Evolutionary conservation across 805 yeast genomes (phyloP), one percentile per base, ranked within the genome.

Genomic region (Candida sanyiensis): DNA sequence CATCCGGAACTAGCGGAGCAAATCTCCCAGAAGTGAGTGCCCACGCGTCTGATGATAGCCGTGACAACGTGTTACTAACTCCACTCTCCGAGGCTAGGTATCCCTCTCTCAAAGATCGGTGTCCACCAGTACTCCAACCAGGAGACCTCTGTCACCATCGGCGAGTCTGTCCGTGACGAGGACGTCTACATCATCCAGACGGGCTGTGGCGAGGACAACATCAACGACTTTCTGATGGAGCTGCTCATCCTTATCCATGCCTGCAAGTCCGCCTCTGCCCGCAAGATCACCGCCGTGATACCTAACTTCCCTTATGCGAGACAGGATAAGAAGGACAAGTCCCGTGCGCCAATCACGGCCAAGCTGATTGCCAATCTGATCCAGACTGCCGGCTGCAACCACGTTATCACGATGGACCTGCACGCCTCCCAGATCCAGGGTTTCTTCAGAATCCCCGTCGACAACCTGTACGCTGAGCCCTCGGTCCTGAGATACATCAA

Each of bases 391-490:
- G 97, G 98, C 6, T 89, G 96, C 63, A 75, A 86, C 58, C 97
- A 93, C 63, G 90, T 90, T 27, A 88, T 90, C 48, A 93, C 97
- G 17, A 82, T 90, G 94, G 98, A 90, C 61, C 69, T 90, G 49
- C 98, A 90, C 58, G 97, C 97, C 7, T 84, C 96, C 9, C 98
- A 90, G 62, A 93, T 93, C 52, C 97, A 93, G 67, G 98, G 98
- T 2, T 90, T 90, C 58, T 90, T 90, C 69, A 79, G 79, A 47
- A 87, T 87, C 25, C 97, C 98, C 3, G 97, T 90, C 20, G 97
- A 90, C 64, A 93, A 90, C 57, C 70, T 90, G 46, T 90, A 89
- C 53, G 97, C 96, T 15, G 97, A 93, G 58, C 97, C 98, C 34
- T 77, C 82, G 40, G 94, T 85, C 16, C 72, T 90, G 34, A 69